A percentile compares a stretch with the other conserved stretches of the same genome.
Evolutionary conservation across 2,329 filamentous ascomycete genomes (phyloP).

Genomic region (Chalaropsis ovoidea): DNA sequence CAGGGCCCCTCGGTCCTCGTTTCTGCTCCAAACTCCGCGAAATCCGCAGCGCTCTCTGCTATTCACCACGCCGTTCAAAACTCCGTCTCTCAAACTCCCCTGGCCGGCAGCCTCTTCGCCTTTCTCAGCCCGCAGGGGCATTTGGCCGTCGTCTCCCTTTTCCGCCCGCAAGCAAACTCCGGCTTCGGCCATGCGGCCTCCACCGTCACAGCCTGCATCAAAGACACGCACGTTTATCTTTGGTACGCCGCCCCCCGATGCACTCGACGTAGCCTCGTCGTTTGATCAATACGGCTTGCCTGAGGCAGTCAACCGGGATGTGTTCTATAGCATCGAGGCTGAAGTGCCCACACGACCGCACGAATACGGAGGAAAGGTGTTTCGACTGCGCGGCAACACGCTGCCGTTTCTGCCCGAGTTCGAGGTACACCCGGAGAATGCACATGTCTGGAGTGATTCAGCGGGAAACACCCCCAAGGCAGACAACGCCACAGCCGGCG

Average conservation of each 20-base stretch:
- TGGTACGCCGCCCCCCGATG: constrained; percentile 29
- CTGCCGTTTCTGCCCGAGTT: constrained; percentile 74
- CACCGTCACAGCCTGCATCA: neutral
- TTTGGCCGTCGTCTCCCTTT: neutral
- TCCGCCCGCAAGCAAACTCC: neutral
- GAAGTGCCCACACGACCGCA: constrained; percentile 68
- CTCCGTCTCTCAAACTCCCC: neutral
- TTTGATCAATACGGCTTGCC: constrained; percentile 38
- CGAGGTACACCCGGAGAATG: constrained; percentile 44
- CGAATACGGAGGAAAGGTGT: constrained; percentile 83
- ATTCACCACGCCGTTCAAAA: constrained; percentile 8
- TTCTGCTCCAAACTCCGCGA: neutral
- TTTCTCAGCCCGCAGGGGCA: neutral
- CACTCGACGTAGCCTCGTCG: constrained; percentile 21
- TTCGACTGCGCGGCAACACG: constrained; percentile 63
- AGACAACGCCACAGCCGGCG: neutral
- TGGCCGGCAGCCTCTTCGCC: constrained; percentile 16
- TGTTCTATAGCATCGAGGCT: constrained; percentile 71
- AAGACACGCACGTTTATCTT: constrained; percentile 7
- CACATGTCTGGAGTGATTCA: constrained; percentile 27
- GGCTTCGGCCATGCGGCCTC: neutral
- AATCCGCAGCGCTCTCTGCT: neutral
- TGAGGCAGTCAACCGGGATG: constrained; percentile 68
- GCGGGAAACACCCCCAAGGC: neutral
- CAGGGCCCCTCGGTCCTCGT: neutral